Base-by-base conservation (phyloP, 768 basidiomycete species). In the Asterophora lycoperdoides region DNA sequence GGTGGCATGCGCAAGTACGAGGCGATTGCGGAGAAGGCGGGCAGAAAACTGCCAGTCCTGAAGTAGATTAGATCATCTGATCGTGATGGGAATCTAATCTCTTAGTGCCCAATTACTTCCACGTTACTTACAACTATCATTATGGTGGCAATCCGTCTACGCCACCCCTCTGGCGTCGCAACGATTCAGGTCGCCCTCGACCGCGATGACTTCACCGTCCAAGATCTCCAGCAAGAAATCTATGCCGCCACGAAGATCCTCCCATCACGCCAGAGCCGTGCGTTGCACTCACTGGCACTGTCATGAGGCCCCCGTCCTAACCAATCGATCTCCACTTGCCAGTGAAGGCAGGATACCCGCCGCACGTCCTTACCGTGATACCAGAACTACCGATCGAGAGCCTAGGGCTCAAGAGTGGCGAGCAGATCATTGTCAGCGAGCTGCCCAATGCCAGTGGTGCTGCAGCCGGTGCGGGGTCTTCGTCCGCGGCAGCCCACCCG, bases 341-440 rank as follows among this genome's bases (percentile, higher is more conserved):
- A 90, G 89, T 91, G 49, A 89, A 83, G 68, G 72, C 78, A 13
- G 92, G 93, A 33, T 97, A 95, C 64, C 93, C 93, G 3, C 93
- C 92, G 0, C 79, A 75, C 36, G 57, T 80, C 1, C 74, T 96
- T 35, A 82, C 83, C 4, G 67, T 88, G 32, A 70, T 88, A 28
- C 85, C 89, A 3, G 83, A 86, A 52, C 76, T 90, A 18, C 82
- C 89, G 0, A 54, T 95, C 30, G 76, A 84, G 0, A 84, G 86
- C 30, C 77, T 97, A 23, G 89, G 88, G 11, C 73, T 97, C 26
- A 74, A 77, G 49, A 63, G 71, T 13, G 90, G 93, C 2, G 95
- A 97, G 46, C 91, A 93, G 68, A 74, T 98, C 52, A 87, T 95
- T 58, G 88, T 96, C 38, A 82, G 73, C 43, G 74, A 74, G 54